Base-by-base conservation (phyloP, 1,139 yeast genomes). In the Yamadazyma triangularis region DNA sequence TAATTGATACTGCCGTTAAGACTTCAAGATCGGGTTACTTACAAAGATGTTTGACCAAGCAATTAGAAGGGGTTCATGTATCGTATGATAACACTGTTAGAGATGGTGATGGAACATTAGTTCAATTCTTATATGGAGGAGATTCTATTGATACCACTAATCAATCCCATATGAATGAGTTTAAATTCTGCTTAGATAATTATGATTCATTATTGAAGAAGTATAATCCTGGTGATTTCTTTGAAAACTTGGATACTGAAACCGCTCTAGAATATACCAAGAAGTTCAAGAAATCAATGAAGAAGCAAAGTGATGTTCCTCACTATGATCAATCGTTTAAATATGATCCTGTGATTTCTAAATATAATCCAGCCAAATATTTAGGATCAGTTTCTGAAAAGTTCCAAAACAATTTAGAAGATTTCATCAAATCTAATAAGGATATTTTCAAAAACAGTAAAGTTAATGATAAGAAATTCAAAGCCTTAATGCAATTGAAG, bases 1-100 rank as follows among this genome's bases (percentile, higher is more conserved):
- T 93, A 56, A 93, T 93, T 66, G 99, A 93, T 73, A 93, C 99
- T 36, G 98, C 99, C 33, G 98, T 93, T 45, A 93, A 93, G 65
- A 93, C 99, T 8, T 87, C 97, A 15, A 83, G 96, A 67, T 89
- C 98, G 34, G 99, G 99, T 56, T 93, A 93, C 65, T 75, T 93
- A 59, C 99, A 93, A 67, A 83, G 99, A 69, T 93, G 98, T 77
- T 75, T 93, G 64, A 91, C 96, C 41, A 93, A 93, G 62, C 98
- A 91, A 64, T 73, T 93, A 45, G 99, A 93, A 62, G 98, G 98
- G 68, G 95, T 93, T 23, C 95, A 87, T 49, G 83, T 88, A 26
- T 77, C 87, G 31, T 93, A 93, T 54, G 99, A 93, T 63, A 88
- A 89, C 65, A 77, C 96, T 34, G 95, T 93, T 20, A 79, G 99